phyloP scores from a whole-genome alignment of 306 rosid species.

The Cucurbita argyrosperma region DNA sequence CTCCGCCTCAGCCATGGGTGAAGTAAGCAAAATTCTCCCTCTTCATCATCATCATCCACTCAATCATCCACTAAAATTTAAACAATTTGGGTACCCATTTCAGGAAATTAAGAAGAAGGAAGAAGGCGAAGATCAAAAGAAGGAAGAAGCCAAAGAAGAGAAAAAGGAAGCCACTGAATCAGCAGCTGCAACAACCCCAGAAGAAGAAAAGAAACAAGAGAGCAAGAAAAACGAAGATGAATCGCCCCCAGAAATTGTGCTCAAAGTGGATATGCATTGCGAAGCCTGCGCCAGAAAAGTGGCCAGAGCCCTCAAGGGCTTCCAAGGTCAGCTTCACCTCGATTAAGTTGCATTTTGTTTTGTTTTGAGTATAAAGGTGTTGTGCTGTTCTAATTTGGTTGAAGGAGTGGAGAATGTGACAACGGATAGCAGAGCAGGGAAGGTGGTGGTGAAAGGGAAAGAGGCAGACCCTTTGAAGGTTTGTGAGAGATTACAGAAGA shows the following conservation, averaged over 20 bases:
- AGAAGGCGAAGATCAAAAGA: slow-evolving; percentile 16
- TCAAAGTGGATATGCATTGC: slow-evolving; percentile 96
- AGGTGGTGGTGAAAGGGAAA: slow-evolving; percentile 19
- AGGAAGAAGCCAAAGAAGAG: slow-evolving; percentile 5
- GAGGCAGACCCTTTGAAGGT: slow-evolving; percentile 7
- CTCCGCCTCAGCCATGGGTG: slow-evolving; percentile 32
- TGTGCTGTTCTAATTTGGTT: not conserved
- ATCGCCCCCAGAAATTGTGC: slow-evolving; percentile 47
- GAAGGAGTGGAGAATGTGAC: slow-evolving; percentile 10
- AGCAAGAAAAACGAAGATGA: slow-evolving; percentile 30
- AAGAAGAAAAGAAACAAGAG: slow-evolving; percentile 13
- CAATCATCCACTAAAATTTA: not conserved
- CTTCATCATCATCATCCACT: not conserved
- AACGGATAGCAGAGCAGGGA: slow-evolving; percentile 10
- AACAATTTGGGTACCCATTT: not conserved
- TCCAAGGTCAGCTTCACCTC: slow-evolving; percentile 38
- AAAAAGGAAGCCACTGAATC: not conserved
- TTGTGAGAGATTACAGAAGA: slow-evolving; percentile 13
- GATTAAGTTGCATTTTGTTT: no score
- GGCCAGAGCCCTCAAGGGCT: slow-evolving; percentile 76
- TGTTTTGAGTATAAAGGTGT: not conserved
- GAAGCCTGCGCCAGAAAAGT: slow-evolving; percentile 90
- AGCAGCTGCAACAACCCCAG: not conserved
- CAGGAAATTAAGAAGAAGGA: slow-evolving; percentile 27
- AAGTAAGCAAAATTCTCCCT: slow-evolving; percentile 34